Base-by-base conservation (phyloP, 2,329 filamentous ascomycete species). In the Fusarium fracticaudum region DNA sequence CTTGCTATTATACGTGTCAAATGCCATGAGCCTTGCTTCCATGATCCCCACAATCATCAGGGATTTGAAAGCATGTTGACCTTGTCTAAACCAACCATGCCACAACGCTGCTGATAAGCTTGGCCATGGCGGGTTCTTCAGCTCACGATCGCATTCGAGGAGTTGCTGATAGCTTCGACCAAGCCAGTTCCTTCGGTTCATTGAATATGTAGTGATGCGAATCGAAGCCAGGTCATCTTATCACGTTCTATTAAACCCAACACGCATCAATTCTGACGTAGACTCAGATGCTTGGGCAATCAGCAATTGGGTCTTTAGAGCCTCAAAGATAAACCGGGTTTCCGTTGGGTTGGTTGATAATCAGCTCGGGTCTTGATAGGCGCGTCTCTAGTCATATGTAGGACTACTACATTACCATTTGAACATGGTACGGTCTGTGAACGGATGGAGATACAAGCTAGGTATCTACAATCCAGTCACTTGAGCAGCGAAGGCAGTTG, bases 101-200 rank as follows among this genome's bases (percentile, higher is more conserved):
- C 35, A 41, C 64, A 43, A 51, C 43, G 26, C 47, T 40, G 47
- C 53, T 70, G 68, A 66, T 61, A 70, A 70, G 57, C 60, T 60
- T 55, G 37, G n/a, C 29, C 26, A 45, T 31, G 37, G 26, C 26
- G 37, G 45, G 35, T 20, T 40, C 10, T 41, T 51, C 45, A 48
- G 22, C 37, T 51, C 54, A 51, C 44, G 41, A 43, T 53, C 31
- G 60, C 51, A 38, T 37, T 40, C 35, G 35, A 45, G 45, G 40
- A 60, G 35, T 45, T 58, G 44, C 50, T 53, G 47, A 68, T 50
- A 47, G 45, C 51, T 53, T 68, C 29, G 17, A 48, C 29, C 17
- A 53, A 45, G 38, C 41, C 50, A 33, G 31, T 26, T 24, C 37
- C 43, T 40, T 48, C 40, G 29, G 26, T 40, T 35, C 62, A 53